phyloP scores from a whole-genome alignment of 495 filamentous ascomycete species.

The Melanomma pulvis-pyrius region DNA sequence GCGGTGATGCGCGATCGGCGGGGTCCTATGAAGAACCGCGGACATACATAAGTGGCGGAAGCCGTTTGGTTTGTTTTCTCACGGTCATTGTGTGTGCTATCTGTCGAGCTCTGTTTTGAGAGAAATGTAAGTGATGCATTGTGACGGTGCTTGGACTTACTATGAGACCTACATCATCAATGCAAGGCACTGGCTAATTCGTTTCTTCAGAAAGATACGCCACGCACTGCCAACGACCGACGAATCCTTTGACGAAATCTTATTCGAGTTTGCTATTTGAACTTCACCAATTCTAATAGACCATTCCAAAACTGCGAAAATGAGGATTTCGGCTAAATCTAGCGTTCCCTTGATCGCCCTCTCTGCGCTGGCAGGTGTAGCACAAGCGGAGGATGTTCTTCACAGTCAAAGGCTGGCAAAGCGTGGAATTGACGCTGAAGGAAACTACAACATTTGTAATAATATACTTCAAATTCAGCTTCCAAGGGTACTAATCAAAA shows the following conservation, averaged over 20 bases:
- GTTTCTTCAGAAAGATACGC: background rate
- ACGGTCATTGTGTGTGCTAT: background rate
- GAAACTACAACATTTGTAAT: constrained; percentile 58
- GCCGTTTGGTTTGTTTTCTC: background rate
- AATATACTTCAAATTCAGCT: background rate
- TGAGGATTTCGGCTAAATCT: constrained; percentile 7
- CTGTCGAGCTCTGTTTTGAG: background rate
- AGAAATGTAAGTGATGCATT: too few relatives aligned
- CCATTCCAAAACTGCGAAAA: background rate
- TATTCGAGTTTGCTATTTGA: background rate
- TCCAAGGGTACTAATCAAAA: background rate
- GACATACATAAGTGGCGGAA: background rate
- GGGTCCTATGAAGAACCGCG: background rate
- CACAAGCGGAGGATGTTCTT: constrained; percentile 18
- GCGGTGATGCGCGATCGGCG: too few relatives aligned
- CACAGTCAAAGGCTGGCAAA: constrained; percentile 44
- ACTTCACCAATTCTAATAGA: background rate
- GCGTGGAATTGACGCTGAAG: constrained; percentile 54
- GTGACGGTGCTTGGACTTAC: too few relatives aligned
- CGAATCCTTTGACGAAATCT: background rate
- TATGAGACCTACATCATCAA: too few relatives aligned
- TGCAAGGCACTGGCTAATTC: background rate
- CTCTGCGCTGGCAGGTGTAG: constrained; percentile 6
- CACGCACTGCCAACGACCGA: background rate
- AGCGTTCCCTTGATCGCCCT: constrained; percentile 6